These are phyloP conservation scores for Cercospora sp. DNA, from an alignment of 2,329 filamentous ascomycete genomes.

Conservation along the genomic window DNA sequence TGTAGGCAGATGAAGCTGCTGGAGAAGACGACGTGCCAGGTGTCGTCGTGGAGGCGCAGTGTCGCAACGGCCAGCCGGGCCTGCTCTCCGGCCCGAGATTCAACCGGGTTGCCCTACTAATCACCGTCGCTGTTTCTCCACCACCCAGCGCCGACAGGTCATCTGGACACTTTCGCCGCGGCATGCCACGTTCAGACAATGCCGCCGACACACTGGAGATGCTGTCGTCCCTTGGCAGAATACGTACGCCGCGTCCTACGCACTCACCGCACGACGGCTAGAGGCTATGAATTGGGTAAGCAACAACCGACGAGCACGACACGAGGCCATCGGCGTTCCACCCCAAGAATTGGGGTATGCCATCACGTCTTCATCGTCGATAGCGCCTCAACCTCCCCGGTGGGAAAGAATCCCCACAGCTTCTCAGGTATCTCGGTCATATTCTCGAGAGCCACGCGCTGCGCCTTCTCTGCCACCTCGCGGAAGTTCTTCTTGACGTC, in stretches of 20 bases:
- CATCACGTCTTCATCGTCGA: constrained; percentile 33
- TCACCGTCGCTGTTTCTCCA: background rate
- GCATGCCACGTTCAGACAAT: background rate
- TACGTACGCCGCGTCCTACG: background rate
- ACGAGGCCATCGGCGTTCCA: background rate
- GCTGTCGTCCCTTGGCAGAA: background rate
- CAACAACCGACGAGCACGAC: background rate
- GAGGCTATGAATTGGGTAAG: background rate
- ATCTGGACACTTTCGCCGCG: background rate
- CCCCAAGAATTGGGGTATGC: background rate
- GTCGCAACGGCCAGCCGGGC: background rate
- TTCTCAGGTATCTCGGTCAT: constrained; percentile 15
- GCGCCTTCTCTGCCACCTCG: constrained; percentile 16
- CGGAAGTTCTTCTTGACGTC: constrained; percentile 20
- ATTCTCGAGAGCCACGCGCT: constrained; percentile 7
- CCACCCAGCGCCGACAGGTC: background rate
- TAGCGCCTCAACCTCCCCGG: constrained; percentile 12
- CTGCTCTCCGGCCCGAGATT: background rate
- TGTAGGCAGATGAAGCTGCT: background rate
- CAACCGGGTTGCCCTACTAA: background rate
- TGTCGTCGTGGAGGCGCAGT: background rate
- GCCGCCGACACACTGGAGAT: background rate
- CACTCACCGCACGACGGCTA: background rate
- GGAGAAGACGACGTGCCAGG: background rate
- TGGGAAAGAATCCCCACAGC: constrained; percentile 16